Percentiles rank a stretch among this genome's conserved stretches.
These are phyloP conservation scores for Dipodascopsis uninucleata DNA, from an alignment of 805 yeast genomes.

Conservation along the genomic window DNA sequence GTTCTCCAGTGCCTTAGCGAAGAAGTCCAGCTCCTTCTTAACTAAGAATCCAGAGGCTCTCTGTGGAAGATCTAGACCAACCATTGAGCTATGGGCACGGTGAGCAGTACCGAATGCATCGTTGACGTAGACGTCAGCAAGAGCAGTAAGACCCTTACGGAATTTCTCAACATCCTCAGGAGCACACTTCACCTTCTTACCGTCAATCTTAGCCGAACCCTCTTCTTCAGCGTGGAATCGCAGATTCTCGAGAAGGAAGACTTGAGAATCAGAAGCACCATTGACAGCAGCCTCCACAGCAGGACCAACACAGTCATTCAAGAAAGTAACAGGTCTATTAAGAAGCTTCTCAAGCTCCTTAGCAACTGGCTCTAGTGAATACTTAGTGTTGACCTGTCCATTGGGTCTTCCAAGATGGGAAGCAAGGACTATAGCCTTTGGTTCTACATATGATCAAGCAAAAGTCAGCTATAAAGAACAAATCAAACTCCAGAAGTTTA, in stretches of 20 bases:
- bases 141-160: slow-evolving; percentile 83
- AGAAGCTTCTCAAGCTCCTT: slow-evolving; percentile 79
- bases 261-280: slow-evolving; percentile 55
- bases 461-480: neutral
- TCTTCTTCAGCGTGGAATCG: slow-evolving; percentile 91
- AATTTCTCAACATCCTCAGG: slow-evolving; percentile 77
- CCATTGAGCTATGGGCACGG: slow-evolving; percentile 99
- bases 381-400: slow-evolving; percentile 82
- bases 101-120: slow-evolving; percentile 99
- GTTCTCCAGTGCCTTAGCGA: slow-evolving; percentile 97
- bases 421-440: slow-evolving; percentile 88
- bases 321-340: slow-evolving; percentile 70
- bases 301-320: slow-evolving; percentile 86
- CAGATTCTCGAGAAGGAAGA: slow-evolving; percentile 91
- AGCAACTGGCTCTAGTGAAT: slow-evolving; percentile 90
- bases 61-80: slow-evolving; percentile 91
- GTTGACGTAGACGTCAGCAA: slow-evolving; percentile 94
- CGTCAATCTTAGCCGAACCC: slow-evolving; percentile 92
- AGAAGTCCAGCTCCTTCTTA: slow-evolving; percentile 95
- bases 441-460: slow-evolving; percentile 44
- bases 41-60: slow-evolving; percentile 98
- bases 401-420: slow-evolving; percentile 99
- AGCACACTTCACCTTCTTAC: slow-evolving; percentile 90
- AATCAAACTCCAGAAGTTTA: neutral
- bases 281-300: slow-evolving; percentile 80